Evolutionary conservation across 2,329 filamentous ascomycete species (phyloP), one percentile per base, ranked within the genome.

Genomic region (Kalmusia sp.): DNA sequence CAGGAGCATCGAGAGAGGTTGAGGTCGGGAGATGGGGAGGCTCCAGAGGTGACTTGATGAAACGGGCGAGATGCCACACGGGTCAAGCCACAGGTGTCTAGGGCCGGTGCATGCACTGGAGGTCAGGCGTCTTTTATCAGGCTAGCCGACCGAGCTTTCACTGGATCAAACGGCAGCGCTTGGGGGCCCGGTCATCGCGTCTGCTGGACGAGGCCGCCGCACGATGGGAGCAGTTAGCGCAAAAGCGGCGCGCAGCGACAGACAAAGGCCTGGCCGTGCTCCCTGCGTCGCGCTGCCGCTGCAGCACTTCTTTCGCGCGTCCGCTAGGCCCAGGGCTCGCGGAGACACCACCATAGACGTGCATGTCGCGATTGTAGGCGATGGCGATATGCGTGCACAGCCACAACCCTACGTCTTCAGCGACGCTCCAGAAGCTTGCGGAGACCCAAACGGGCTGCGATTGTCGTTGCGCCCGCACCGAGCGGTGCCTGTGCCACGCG

Each of bases 101-200:
- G 62, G 64, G 62, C 59, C 54, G 55, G 59, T 57, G 58, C 49
- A 61, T 62, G 56, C 57, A 54, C 54, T 39, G 51, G 51, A 57
- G 58, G 67, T 66, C 64, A 67, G 68, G 64, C 68, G 67, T 70
- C 66, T 71, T 71, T 70, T 71, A 72, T 67, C 64, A 58, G 64
- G 68, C 65, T 73, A 66, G 66, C 38, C 40, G 45, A 34, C 51
- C 62, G 58, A 62, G 63, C 57, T 46, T 58, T 57, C 52, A 54
- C 55, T 59, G 61, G 54, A 47, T 58, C 50, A 52, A 61, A 62
- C 57, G 63, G 62, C 54, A 63, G 61, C 54, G 51, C 55, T 57
- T 59, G 54, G 57, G 50, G 57, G 52, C n/a, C 51, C 59, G 55
- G 55, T 54, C 58, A 58, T 61, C 40, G 54, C 57, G 59, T 57